Evolutionary conservation across 768 basidiomycete species (phyloP).

Genomic region (Kwoniella mangroviensis): DNA sequence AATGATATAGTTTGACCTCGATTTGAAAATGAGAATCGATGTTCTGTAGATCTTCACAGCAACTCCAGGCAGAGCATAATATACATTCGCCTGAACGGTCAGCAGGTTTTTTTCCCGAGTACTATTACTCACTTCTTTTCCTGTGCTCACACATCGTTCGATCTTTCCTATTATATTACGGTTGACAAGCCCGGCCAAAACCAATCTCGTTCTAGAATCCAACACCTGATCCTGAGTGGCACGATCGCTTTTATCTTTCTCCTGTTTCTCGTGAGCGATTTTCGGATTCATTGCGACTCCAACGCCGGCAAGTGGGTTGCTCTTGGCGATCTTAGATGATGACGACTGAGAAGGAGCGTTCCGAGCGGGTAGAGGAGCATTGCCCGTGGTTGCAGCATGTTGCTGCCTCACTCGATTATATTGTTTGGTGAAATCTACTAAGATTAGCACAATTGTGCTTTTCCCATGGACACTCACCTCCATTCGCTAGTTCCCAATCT

Average conservation of each 20-base stretch:
- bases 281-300: slow-evolving; percentile 80
- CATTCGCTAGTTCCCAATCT: slow-evolving; percentile 58
- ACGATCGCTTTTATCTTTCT: slow-evolving; percentile 95
- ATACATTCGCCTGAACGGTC: slow-evolving; percentile 77
- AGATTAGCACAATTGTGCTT: slow-evolving; percentile 2
- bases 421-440: slow-evolving; percentile 94
- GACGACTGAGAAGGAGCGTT: slow-evolving; percentile 69
- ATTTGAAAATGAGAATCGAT: slow-evolving; percentile 95
- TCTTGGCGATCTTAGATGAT: slow-evolving; percentile 31
- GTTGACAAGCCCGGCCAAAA: slow-evolving; percentile 95
- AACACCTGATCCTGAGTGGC: slow-evolving; percentile 97
- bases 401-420: slow-evolving; percentile 94
- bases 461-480: slow-evolving; percentile 46
- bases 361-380: slow-evolving; percentile 32
- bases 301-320: slow-evolving; percentile 58
- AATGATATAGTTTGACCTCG: slow-evolving; percentile 93
- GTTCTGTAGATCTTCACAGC: slow-evolving; percentile 99
- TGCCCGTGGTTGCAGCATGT: slow-evolving; percentile 63
- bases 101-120: not conserved
- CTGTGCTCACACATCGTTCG: slow-evolving; percentile 95
- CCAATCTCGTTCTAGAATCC: slow-evolving; percentile 90
- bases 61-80: slow-evolving; percentile 55
- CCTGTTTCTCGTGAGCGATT: slow-evolving; percentile 83
- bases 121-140: slow-evolving; percentile 79
- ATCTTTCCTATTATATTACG: slow-evolving; percentile 84